Conservation (phyloP, 345 rosid species). For the Kernera saxatilis region DNA sequence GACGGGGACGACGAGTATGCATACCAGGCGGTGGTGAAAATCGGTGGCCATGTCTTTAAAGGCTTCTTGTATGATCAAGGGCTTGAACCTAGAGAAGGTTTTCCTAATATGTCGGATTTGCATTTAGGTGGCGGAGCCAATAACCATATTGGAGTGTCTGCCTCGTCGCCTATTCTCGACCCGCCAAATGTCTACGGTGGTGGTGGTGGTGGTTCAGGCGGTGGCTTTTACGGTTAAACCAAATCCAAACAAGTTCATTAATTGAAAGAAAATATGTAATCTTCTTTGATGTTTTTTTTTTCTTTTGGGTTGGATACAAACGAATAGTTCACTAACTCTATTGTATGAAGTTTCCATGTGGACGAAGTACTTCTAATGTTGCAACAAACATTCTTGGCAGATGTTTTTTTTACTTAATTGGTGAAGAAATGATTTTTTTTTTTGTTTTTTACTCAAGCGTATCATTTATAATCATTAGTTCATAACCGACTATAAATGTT, state of each 20-base stretch:
- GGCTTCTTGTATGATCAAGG: constrained; percentile 93
- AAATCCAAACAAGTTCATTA: constrained; percentile 31
- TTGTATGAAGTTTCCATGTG: constrained; percentile 7
- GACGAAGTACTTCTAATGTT: not conserved
- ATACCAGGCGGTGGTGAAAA: constrained; percentile 84
- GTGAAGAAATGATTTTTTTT: not conserved
- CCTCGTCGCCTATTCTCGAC: constrained; percentile 54
- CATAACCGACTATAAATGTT: too few species aligned
- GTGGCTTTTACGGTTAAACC: constrained; percentile 61
- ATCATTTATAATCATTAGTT: too few species aligned
- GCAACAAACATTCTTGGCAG: not conserved
- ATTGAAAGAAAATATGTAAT: not conserved
- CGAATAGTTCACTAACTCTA: not conserved
- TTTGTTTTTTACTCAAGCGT: too few species aligned
- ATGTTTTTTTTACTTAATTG: not conserved
- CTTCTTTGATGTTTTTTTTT: not conserved
- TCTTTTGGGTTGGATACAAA: constrained; percentile 7
- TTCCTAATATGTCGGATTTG: constrained; percentile 77
- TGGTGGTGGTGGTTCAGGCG: constrained; percentile 51
- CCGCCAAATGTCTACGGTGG: constrained; percentile 62
- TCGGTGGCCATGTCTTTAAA: constrained; percentile 86
- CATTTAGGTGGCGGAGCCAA: constrained; percentile 70
- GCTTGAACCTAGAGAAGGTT: constrained; percentile 57
- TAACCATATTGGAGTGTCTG: constrained; percentile 46
- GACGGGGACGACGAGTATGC: constrained; percentile 91